Evolutionary conservation across 2,329 filamentous ascomycete species (phyloP), one percentile per base, ranked within the genome.

Genomic region (Nigrograna mackinnonii): DNA sequence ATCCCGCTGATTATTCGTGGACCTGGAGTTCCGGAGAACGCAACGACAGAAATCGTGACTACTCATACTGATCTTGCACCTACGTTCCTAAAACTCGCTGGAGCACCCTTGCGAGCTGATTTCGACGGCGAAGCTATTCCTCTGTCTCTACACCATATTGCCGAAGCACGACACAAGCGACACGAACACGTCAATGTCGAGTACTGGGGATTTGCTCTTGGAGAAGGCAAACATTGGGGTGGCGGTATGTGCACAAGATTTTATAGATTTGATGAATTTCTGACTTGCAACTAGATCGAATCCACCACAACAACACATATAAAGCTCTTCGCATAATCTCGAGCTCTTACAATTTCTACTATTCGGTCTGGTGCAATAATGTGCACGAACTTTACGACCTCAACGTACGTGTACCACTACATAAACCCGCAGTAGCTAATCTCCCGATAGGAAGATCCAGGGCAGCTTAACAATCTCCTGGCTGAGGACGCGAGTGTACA

Each of bases 361-460:
- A 88, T 54, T 77, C 82, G 0, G 81, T 86, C 0, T 88, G 84
- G 84, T 88, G 85, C 56, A 85, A 69, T 12, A 82, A 82, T 38
- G 83, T 86, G 55, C 79, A 81, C 41, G 84, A 88, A 59, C 73
- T 86, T 2, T 88, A 87, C 57, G 76, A 87, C 47, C 55, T 85
- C 12, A 77, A 74, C 50, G 80, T 79, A 60, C 47, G 68, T 54
- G 13, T 16, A 36, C 19, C 9, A 28, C n/a, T n/a, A 28, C 24
- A 28, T 28, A 28, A 28, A 14, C 20, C 13, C n/a, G 13, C 2
- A 4, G 14, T 28, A 21, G 21, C 35, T 39, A 24, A 46, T 34
- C 24, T n/a, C 2, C 14, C n/a, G 4, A 26, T 30, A 54, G 56
- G 62, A 64, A 70, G 57, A 60, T 31, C 56, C 53, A 1, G 44